Evolutionary conservation across 164 flowering plant genomes (phyloP), one percentile per base, ranked within the genome.

Genomic region (Saururus chinensis): DNA sequence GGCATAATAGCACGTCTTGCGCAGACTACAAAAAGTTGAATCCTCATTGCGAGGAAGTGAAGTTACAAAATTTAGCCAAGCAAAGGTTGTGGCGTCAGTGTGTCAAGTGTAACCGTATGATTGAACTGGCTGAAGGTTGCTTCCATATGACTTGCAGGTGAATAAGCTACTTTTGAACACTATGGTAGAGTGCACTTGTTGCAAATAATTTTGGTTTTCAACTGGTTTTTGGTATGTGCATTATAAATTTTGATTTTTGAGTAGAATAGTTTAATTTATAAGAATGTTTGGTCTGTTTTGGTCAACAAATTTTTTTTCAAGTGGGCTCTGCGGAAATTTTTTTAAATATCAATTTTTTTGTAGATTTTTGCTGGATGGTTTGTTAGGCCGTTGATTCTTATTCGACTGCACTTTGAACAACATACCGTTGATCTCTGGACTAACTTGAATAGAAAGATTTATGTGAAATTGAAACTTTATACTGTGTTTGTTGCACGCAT

Each of bases 91-190:
- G 96, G 98, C 88, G 88, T 52, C 87, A 81, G 51, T 88, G 98
- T 71, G 68, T 64, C 24, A 86, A 80, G 71, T 91, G 98, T 79
- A 85, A 77, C 35, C 81, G 84, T 70, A 71, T 91, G 90, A 79
- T 88, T 67, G 91, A 87, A 68, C 87, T 88, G 59, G 68, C 80
- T 60, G 81, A 73, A 69, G 98, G 98, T 37, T 88, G 95, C 79
- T 83, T 75, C 70, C 96, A 91, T 76, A 87, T 88, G 57, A 77
- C 80, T 42, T 88, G 96, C 96, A 86, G 97, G 96, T 86, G 71
- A 35, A 37, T 51, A 22, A 0, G 60, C 35, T 61, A 11, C 49
- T 42, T 42, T 42, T 42, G 49, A 42, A 14, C 49, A 4, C 8
- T 42, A 10, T 42, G 14, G 49, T 42, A 14, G 49, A 40, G 42